Evolutionary conservation across 768 basidiomycete species (phyloP).

Genomic region (Psilocybe azurescens): DNA sequence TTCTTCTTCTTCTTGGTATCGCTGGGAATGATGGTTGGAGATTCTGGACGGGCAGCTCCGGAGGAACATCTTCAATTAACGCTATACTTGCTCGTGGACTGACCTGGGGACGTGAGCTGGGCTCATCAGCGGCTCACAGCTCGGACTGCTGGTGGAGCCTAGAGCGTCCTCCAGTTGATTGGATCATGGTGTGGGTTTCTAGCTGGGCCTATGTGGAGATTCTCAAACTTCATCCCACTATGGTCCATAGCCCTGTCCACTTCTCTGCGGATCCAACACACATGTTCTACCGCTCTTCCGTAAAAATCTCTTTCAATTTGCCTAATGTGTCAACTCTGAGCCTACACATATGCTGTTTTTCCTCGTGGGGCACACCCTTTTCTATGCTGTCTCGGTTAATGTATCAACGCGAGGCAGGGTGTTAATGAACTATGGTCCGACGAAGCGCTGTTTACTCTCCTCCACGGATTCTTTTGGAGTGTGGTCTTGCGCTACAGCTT

Average conservation of each 20-base stretch:
- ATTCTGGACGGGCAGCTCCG: neutral
- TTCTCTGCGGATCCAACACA: neutral
- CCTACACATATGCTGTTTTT: neutral
- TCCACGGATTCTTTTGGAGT: neutral
- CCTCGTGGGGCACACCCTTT: neutral
- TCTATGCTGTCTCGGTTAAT: neutral
- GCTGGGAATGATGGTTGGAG: neutral
- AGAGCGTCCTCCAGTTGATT: too few relatives aligned
- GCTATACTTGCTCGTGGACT: neutral
- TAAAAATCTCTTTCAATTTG: constrained; percentile 2
- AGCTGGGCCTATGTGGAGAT: neutral
- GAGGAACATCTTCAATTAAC: neutral
- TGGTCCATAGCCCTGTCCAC: neutral
- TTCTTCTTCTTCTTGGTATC: neutral
- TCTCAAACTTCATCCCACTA: neutral
- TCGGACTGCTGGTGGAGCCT: neutral
- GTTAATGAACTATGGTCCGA: neutral
- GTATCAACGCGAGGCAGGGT: neutral
- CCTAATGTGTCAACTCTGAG: constrained; percentile 8
- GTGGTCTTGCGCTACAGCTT: neutral
- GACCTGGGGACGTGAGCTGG: neutral
- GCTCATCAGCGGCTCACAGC: neutral
- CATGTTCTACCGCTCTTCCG: neutral
- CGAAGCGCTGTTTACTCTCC: neutral
- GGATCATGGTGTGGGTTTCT: too few relatives aligned